Conservation (phyloP, 2,329 filamentous ascomycete genomes). For the Cladophialophora yegresii region DNA sequence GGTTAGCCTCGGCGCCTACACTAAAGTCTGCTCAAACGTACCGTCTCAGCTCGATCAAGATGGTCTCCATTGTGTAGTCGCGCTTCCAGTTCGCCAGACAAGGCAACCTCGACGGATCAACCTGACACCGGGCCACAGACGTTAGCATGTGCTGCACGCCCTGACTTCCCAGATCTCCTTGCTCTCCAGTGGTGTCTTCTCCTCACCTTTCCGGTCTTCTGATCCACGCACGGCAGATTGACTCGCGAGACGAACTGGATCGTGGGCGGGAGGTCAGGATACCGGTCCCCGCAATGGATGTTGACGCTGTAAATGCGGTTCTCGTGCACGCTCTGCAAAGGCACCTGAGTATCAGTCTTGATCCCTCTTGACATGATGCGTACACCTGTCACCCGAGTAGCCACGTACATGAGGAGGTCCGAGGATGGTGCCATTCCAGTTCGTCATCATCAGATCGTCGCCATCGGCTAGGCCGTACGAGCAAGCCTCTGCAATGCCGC, state of each 20-base stretch:
- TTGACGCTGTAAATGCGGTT: constrained; percentile 98
- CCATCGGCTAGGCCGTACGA: constrained; percentile 94
- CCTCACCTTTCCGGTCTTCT: constrained; percentile 69
- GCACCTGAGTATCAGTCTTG: constrained; percentile 5
- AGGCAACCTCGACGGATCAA: constrained; percentile 79
- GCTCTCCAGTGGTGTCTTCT: background rate
- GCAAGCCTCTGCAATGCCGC: constrained; percentile 71
- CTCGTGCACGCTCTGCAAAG: constrained; percentile 82
- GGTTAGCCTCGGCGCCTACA: background rate
- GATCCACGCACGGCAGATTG: constrained; percentile 93
- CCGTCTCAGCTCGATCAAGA: constrained; percentile 83
- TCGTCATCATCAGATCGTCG: constrained; percentile 93
- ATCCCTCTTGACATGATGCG: background rate
- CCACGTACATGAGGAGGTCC: constrained; percentile 86
- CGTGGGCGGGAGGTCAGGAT: constrained; percentile 84
- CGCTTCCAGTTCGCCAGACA: constrained; percentile 89
- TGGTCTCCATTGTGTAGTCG: constrained; percentile 92
- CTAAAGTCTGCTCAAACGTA: constrained; percentile 44
- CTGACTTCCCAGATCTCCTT: no score
- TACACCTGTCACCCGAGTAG: background rate
- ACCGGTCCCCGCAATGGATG: constrained; percentile 88
- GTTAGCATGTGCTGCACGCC: constrained; percentile 5
- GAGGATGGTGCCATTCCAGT: constrained; percentile 98
- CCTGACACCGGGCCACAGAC: constrained; percentile 50
- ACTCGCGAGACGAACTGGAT: constrained; percentile 93